phyloP scores from a whole-genome alignment of 177 flowering plant species.

The Viscum album region DNA sequence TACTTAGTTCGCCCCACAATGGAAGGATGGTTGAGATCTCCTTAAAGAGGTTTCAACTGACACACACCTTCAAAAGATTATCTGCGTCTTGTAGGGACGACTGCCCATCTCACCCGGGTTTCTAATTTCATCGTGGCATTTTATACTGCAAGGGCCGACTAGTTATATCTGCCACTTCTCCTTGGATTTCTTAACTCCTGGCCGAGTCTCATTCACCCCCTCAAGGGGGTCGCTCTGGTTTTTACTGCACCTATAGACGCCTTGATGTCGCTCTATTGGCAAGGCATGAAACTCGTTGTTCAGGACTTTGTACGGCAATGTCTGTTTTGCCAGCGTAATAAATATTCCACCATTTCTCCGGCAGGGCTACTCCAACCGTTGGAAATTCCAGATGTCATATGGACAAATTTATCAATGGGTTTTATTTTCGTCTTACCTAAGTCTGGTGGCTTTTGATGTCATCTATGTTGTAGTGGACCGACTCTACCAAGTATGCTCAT shows the following conservation, averaged over 20 bases:
- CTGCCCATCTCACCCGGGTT: too few species aligned
- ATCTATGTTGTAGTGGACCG: neutral
- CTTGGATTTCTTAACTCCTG: too few species aligned
- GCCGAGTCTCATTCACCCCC: neutral
- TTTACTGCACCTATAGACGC: neutral
- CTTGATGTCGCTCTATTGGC: neutral
- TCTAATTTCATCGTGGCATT: too few species aligned
- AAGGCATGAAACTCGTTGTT: neutral
- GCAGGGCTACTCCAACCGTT: neutral
- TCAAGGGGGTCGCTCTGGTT: neutral
- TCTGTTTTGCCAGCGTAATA: neutral
- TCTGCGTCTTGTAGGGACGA: too few species aligned
- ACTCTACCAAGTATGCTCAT: neutral
- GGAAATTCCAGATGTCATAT: neutral
- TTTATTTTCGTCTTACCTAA: neutral
- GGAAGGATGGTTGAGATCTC: too few species aligned
- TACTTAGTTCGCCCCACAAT: too few species aligned
- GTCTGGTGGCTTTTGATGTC: neutral
- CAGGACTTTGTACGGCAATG: neutral
- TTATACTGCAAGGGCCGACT: too few species aligned
- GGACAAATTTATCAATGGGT: neutral
- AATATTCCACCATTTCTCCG: neutral
- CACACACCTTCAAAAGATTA: too few species aligned
- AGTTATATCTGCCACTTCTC: too few species aligned
- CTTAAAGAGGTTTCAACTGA: too few species aligned